A percentile compares a stretch with the other conserved stretches of the same genome.
Evolutionary conservation across 495 filamentous ascomycete species (phyloP).

Genomic region (Aspergillus egyptiacus): DNA sequence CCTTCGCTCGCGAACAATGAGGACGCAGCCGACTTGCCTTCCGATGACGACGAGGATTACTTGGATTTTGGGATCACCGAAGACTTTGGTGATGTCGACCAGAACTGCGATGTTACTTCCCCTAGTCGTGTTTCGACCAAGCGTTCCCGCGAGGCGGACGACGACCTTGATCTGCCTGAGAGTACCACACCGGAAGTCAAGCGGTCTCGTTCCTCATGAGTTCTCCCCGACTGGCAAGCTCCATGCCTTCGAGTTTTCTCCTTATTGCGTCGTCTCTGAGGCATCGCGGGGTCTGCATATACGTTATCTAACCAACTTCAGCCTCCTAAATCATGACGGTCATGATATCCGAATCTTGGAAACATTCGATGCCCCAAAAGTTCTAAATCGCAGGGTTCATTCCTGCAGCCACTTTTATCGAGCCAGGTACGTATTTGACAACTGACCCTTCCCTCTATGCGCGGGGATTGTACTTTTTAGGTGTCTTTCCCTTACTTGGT

Average conservation of each 20-base stretch:
- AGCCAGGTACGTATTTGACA: slow-evolving; percentile 20
- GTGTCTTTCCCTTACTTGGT: slow-evolving; percentile 3
- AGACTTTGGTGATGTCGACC: slow-evolving; percentile 3
- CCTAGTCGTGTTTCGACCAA: slow-evolving; percentile 20
- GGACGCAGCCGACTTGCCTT: slow-evolving; percentile 37
- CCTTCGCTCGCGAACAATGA: slow-evolving; percentile 26
- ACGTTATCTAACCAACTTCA: slow-evolving; percentile 12
- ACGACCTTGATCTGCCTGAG: slow-evolving; percentile 26
- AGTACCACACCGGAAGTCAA: slow-evolving; percentile 25
- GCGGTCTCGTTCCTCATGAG: slow-evolving; percentile 28
- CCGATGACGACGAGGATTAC: slow-evolving; percentile 22
- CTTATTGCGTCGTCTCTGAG: neutral
- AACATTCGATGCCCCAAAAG: neutral
- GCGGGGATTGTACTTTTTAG: neutral
- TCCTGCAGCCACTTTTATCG: neutral
- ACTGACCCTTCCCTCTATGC: neutral
- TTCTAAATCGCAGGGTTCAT: neutral
- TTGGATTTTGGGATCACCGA: slow-evolving; percentile 18
- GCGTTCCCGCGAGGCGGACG: slow-evolving; percentile 26
- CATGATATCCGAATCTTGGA: neutral
- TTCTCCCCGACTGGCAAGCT: neutral
- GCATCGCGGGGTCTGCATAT: neutral
- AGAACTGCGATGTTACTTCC: slow-evolving; percentile 4
- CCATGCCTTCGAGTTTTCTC: neutral
- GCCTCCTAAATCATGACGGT: slow-evolving; percentile 4